A percentile compares a stretch with the other conserved stretches of the same genome.
These are phyloP conservation scores for Russula dissimulans DNA, from an alignment of 768 basidiomycete species.

Conservation along the genomic window DNA sequence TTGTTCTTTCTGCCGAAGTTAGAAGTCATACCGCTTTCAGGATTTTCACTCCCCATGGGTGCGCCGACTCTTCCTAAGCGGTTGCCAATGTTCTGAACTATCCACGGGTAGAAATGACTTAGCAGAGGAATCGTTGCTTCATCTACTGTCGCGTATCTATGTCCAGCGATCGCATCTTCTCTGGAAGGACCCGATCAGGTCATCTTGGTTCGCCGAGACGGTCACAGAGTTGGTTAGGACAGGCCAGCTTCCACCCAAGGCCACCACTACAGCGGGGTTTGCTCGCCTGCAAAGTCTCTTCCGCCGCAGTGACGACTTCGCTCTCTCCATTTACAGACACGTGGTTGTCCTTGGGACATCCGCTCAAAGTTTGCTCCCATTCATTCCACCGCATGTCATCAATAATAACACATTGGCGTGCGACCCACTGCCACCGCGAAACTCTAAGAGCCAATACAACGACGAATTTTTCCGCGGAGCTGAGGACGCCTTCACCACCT, in stretches of 20 bases:
- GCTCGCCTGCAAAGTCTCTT: slow-evolving; percentile 32
- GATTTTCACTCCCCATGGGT: slow-evolving; percentile 62
- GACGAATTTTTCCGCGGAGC: slow-evolving; percentile 62
- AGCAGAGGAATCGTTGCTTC: slow-evolving; percentile 38
- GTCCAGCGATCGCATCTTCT: slow-evolving; percentile 63
- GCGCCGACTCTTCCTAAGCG: slow-evolving; percentile 18
- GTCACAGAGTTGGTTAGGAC: slow-evolving; percentile 34
- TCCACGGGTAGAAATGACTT: not conserved
- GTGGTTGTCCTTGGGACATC: slow-evolving; percentile 61
- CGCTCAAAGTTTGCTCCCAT: slow-evolving; percentile 54
- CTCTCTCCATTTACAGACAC: slow-evolving; percentile 61
- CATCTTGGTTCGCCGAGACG: slow-evolving; percentile 63
- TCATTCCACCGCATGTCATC: slow-evolving; percentile 54
- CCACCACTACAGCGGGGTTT: slow-evolving; percentile 28
- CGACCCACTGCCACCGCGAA: slow-evolving; percentile 78
- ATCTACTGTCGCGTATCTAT: slow-evolving; percentile 85
- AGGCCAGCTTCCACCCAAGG: slow-evolving; percentile 27
- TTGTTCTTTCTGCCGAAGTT: slow-evolving; percentile 47
- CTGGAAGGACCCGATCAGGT: slow-evolving; percentile 67
- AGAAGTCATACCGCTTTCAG: slow-evolving; percentile 55
- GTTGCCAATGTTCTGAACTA: not conserved
- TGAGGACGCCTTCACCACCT: slow-evolving; percentile 40
- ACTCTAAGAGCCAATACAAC: slow-evolving; percentile 54
- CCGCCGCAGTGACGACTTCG: slow-evolving; percentile 28
- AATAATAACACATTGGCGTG: slow-evolving; percentile 55